Evolutionary conservation across 768 basidiomycete genomes (phyloP).

Genomic region (Crucibulum laeve): DNA sequence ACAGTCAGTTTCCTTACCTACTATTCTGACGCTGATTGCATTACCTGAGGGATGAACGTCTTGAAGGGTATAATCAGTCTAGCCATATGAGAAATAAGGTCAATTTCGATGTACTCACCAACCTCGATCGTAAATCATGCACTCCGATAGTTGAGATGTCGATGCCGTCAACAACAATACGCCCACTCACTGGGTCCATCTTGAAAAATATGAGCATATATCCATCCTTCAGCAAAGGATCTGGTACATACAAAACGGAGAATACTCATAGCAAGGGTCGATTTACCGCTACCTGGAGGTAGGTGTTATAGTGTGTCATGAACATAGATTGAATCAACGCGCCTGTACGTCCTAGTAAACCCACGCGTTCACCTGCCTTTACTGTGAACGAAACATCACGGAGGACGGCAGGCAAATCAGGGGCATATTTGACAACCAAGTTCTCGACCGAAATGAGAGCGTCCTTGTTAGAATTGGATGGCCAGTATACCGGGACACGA

Average conservation of each 20-base stretch:
- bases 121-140: conserved; percentile 73
- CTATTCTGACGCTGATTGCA: too few relatives aligned
- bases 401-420: conserved; percentile 78
- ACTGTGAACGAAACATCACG: conserved; percentile 72
- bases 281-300: conserved; percentile 65
- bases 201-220: conserved; percentile 35
- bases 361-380: conserved; percentile 68
- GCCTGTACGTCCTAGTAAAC: conserved; percentile 78
- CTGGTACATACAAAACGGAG: conserved; percentile 65
- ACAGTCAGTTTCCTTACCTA: too few relatives aligned
- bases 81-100: too few relatives aligned
- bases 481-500: conserved; percentile 91
- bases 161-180: conserved; percentile 81
- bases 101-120: conserved; percentile 43
- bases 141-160: conserved; percentile 85
- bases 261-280: conserved; percentile 82
- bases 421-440: conserved; percentile 76
- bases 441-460: conserved; percentile 67
- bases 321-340: conserved; percentile 6
- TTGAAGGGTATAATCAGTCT: conserved; percentile 18
- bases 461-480: conserved; percentile 60
- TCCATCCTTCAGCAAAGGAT: neutral
- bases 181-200: conserved; percentile 31
- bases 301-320: neutral
- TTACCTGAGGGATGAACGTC: conserved; percentile 77